Conservation (phyloP, 2,329 filamentous ascomycete genomes). For the Nigrospora osmanthi region DNA sequence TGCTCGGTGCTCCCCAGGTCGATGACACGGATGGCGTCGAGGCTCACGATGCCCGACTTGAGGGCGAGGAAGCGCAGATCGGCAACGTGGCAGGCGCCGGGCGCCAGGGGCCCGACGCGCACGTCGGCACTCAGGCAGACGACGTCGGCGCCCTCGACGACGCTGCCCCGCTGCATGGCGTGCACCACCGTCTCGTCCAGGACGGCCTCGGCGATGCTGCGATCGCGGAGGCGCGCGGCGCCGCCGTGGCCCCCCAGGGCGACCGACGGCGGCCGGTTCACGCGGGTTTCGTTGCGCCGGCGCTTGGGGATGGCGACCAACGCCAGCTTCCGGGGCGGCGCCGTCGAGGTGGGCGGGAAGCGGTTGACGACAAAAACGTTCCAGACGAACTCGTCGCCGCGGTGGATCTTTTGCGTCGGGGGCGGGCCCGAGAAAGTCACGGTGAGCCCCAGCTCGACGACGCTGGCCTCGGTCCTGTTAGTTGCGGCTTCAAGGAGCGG, state of each 20-base stretch:
- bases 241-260: slow-evolving; percentile 22
- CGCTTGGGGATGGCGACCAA: slow-evolving; percentile 61
- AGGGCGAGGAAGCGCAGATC: slow-evolving; percentile 67
- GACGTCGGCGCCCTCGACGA: slow-evolving; percentile 57
- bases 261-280: slow-evolving; percentile 46
- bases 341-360: slow-evolving; percentile 28
- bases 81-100: slow-evolving; percentile 65
- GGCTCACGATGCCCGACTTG: slow-evolving; percentile 54
- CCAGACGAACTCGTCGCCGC: slow-evolving; percentile 65
- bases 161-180: slow-evolving; percentile 59
- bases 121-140: slow-evolving; percentile 71
- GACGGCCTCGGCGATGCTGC: slow-evolving; percentile 54
- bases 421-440: slow-evolving; percentile 63
- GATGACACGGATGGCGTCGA: slow-evolving; percentile 66
- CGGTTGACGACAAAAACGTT: slow-evolving; percentile 71
- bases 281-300: slow-evolving; percentile 47
- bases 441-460: slow-evolving; percentile 62
- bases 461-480: slow-evolving; percentile 32
- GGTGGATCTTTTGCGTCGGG: slow-evolving; percentile 38
- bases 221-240: slow-evolving; percentile 13
- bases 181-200: slow-evolving; percentile 66
- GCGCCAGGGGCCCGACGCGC: slow-evolving; percentile 63
- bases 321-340: slow-evolving; percentile 56
- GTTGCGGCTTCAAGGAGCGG: slow-evolving; percentile 49
- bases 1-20: slow-evolving; percentile 70